Conservation (phyloP, 176 grass and related monocot genomes). For the Otatea glauca region DNA sequence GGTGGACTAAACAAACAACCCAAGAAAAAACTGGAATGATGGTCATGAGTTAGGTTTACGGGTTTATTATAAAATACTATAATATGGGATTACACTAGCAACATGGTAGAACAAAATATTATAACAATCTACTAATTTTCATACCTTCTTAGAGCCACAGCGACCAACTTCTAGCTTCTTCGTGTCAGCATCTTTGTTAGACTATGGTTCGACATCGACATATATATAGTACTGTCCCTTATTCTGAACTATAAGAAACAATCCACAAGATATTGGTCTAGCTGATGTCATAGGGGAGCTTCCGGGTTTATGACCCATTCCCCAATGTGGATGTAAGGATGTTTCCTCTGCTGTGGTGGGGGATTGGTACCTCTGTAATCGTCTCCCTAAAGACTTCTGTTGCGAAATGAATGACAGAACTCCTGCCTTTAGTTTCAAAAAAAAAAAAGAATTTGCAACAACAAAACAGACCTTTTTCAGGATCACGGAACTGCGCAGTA, state of each 20-base stretch:
- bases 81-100: neutral
- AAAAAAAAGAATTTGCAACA: no score
- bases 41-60: neutral
- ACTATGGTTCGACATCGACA: neutral
- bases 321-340: no score
- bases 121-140: neutral
- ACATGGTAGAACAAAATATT: neutral
- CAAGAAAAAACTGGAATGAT: slow-evolving; percentile 2
- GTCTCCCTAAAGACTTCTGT: no score
- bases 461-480: neutral
- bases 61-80: neutral
- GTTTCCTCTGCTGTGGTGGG: no score
- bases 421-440: no score
- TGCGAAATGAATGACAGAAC: no score
- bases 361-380: no score
- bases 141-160: slow-evolving; percentile 32
- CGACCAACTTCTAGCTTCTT: neutral
- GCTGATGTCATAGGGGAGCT: no score
- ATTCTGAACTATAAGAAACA: neutral
- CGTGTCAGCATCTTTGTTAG: slow-evolving; percentile 26
- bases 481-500: neutral
- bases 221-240: neutral
- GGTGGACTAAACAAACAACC: neutral
- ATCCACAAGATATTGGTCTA: no score
- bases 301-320: no score